A percentile compares a stretch with the other conserved stretches of the same genome.
Conservation (phyloP, 2,329 filamentous ascomycete genomes). For the Immersiporthe knoxdaviesiana region DNA sequence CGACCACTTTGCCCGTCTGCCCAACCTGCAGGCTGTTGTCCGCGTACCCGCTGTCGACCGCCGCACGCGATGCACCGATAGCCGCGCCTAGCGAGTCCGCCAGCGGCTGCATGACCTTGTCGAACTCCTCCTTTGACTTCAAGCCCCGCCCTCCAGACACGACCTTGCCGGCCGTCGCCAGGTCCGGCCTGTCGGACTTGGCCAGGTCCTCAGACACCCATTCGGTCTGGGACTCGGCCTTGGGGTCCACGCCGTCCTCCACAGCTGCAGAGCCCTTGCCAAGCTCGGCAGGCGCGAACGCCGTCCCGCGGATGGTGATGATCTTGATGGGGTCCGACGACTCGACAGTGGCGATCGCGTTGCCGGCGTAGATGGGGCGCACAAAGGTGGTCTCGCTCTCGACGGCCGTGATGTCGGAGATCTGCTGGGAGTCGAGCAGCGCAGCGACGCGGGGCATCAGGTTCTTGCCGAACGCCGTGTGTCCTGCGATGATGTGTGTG, state of each 20-base stretch:
- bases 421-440: conserved; percentile 86
- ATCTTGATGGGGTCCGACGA: conserved; percentile 84
- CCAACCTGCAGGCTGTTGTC: conserved; percentile 98
- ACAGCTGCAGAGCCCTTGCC: conserved; percentile 75
- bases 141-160: conserved; percentile 93
- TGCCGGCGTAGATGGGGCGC: conserved; percentile 95
- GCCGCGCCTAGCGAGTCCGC: conserved; percentile 94
- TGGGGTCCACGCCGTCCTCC: conserved; percentile 83
- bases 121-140: conserved; percentile 98
- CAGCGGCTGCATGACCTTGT: conserved; percentile 86
- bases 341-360: conserved; percentile 94
- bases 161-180: conserved; percentile 84
- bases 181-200: conserved; percentile 91
- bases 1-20: conserved; percentile 98
- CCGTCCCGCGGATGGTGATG: conserved; percentile 89
- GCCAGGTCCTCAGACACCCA: conserved; percentile 94
- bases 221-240: conserved; percentile 71
- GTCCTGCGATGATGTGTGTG: conserved; percentile 86
- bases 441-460: conserved; percentile 89
- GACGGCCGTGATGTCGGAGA: conserved; percentile 88
- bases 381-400: conserved; percentile 93
- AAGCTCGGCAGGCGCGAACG: conserved; percentile 76
- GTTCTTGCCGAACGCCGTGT: conserved; percentile 97
- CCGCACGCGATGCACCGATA: conserved; percentile 90
- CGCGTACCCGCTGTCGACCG: conserved; percentile 95